These are phyloP conservation scores for Tetramitus jugosus DNA, from an alignment of 208 protist species.

Conservation along the genomic window DNA sequence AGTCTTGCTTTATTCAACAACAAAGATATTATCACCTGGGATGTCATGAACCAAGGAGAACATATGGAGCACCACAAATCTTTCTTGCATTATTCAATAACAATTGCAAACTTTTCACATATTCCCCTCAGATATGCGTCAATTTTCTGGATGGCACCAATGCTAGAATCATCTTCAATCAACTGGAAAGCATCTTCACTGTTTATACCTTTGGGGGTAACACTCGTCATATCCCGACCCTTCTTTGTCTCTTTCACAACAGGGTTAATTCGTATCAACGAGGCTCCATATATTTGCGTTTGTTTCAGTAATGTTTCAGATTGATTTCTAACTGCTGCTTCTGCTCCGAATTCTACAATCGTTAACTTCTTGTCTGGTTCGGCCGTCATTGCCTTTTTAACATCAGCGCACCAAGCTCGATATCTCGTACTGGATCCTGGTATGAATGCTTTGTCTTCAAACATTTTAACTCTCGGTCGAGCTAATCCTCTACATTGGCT, in stretches of 20 bases:
- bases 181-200: background rate
- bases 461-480: slow-evolving; percentile 7
- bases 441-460: background rate
- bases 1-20: too few species aligned
- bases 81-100: too few species aligned
- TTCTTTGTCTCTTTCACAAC: too few species aligned
- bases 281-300: background rate
- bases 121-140: background rate
- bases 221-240: background rate
- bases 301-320: background rate
- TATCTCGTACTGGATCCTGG: too few species aligned
- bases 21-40: too few species aligned
- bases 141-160: background rate
- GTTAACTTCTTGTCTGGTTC: background rate
- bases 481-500: background rate
- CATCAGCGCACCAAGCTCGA: background rate
- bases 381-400: background rate
- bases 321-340: background rate
- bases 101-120: slow-evolving; percentile 23
- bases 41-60: too few species aligned
- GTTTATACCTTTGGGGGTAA: background rate
- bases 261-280: slow-evolving; percentile 5
- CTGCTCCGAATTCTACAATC: background rate
- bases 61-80: too few species aligned
- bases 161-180: background rate